Base-by-base conservation (phyloP, 2,329 filamentous ascomycete genomes). In the Aspergillus melleus region DNA sequence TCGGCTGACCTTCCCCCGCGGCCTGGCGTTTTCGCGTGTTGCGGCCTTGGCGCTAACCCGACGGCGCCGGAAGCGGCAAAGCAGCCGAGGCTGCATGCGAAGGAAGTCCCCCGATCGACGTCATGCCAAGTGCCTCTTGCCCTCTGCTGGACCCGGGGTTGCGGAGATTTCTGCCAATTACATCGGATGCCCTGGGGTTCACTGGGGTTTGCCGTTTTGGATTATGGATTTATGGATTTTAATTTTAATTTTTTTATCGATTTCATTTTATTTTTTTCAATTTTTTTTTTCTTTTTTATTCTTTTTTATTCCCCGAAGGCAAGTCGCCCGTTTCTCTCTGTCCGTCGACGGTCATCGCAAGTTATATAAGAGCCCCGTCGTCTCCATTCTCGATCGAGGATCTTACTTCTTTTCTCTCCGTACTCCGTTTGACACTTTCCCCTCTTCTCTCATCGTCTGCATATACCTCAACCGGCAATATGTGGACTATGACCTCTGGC, bases 401-500 rank as follows among this genome's bases (percentile, higher is more conserved):
- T 42, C 36, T 42, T 36, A 36, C 32, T n/a, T 42, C 16, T 14
- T 42, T 16, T 42, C 36, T 42, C 36, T 42, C 36, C 36, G 14
- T 42, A n/a, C 36, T n/a, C 16, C 36, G 32, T 19, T n/a, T 9
- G 12, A 16, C 12, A 10, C 24, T 19, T 47, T 16, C 19, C 39
- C 29, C 26, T 26, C 10, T 9, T 29, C 14, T 9, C 9, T 22
- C 32, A 12, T 44, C 9, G 30, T 39, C 52, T 26, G 22, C 32
- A 20, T 39, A 32, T 54, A n/a, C 52, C 36, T 46, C 24, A 14
- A 49, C 55, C 30, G 44, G 39, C 66, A 70, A 64, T 19, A 74
- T 74, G 71, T 73, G 71, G 71, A 74, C 71, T 39, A 64, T 63
- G 46, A 72, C 71, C 36, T 60, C 39, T 44, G 71, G 71, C 56